Evolutionary conservation across 2,329 filamentous ascomycete species (phyloP).

Genomic region (Trichoderma asperellum): DNA sequence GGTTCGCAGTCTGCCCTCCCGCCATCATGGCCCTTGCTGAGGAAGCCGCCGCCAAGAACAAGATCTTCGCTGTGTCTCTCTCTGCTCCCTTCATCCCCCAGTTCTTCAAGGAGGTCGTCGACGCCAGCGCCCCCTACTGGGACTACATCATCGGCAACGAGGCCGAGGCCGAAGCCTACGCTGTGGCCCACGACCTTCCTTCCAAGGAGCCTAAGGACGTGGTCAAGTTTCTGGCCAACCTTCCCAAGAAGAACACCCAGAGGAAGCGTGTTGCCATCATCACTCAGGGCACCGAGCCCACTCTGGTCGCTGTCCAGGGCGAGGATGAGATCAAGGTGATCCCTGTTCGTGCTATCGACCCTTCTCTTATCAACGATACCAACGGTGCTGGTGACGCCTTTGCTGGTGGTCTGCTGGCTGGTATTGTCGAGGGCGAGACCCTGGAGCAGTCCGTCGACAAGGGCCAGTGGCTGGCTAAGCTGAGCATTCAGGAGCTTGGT

Average conservation of each 20-base stretch:
- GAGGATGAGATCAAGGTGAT: conserved; percentile 73
- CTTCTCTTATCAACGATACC: conserved; percentile 86
- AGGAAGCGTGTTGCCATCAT: conserved; percentile 85
- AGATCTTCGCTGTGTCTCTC: conserved; percentile 88
- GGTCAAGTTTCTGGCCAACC: conserved; percentile 79
- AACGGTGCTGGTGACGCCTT: conserved; percentile 98
- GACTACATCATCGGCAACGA: conserved; percentile 98
- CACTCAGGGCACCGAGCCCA: conserved; percentile 92
- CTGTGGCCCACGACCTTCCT: conserved; percentile 75
- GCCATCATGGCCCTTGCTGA: conserved; percentile 89
- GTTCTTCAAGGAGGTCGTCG: conserved; percentile 96
- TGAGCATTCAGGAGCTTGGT: conserved; percentile 93
- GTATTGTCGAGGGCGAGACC: conserved; percentile 80
- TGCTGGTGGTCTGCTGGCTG: conserved; percentile 89
- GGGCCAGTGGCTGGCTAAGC: conserved; percentile 93
- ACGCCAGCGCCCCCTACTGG: conserved; percentile 85
- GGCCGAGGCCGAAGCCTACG: conserved; percentile 87
- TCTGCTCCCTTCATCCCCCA: conserved; percentile 94
- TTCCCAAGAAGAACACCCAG: conserved; percentile 89
- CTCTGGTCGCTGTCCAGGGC: conserved; percentile 78
- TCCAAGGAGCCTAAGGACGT: conserved; percentile 82
- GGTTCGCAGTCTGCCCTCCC: conserved; percentile 72
- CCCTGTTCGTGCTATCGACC: conserved; percentile 77
- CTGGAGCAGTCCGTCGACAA: conserved; percentile 82
- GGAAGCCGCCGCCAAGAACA: conserved; percentile 87